These are phyloP conservation scores for Suillus subluteus DNA, from an alignment of 768 basidiomycete species.

Conservation along the genomic window DNA sequence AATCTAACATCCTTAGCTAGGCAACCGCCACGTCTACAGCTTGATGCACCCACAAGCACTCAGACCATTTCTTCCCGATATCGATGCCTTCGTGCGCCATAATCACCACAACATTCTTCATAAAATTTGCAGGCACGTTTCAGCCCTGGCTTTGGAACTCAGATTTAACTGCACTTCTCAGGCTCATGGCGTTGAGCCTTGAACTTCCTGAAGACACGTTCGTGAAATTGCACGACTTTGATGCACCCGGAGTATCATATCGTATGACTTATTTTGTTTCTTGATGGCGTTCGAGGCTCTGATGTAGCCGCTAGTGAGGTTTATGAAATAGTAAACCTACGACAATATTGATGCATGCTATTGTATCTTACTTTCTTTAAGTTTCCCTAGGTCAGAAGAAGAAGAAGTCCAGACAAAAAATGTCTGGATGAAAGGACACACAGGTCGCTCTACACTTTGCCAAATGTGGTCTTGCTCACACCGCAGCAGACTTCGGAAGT, in stretches of 20 bases:
- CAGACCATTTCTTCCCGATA: conserved; percentile 55
- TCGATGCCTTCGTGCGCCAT: conserved; percentile 51
- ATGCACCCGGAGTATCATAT: conserved; percentile 45
- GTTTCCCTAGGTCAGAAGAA: conserved; percentile 52
- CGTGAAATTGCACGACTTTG: conserved; percentile 49
- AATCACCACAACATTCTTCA: conserved; percentile 57
- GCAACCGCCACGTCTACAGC: conserved; percentile 51
- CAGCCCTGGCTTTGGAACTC: background rate
- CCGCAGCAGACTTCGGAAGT: conserved; percentile 49
- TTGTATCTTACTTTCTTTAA: conserved; percentile 19
- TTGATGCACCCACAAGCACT: conserved; percentile 52
- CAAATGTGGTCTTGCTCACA: background rate
- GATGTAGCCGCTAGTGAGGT: conserved; percentile 45
- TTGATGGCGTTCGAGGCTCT: background rate
- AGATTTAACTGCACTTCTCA: conserved; percentile 19
- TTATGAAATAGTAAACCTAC: conserved; percentile 64
- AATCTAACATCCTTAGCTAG: conserved; percentile 31
- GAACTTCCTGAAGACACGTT: conserved; percentile 58
- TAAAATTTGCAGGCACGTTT: conserved; percentile 45
- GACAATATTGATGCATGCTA: background rate
- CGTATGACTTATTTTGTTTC: conserved; percentile 29
- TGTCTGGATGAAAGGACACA: conserved; percentile 66
- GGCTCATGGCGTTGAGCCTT: conserved; percentile 53
- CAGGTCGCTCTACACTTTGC: conserved; percentile 36
- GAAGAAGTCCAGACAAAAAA: conserved; percentile 55